A percentile compares a stretch with the other conserved stretches of the same genome.
Conservation (phyloP, 768 basidiomycete genomes). For the Panus rudis region DNA sequence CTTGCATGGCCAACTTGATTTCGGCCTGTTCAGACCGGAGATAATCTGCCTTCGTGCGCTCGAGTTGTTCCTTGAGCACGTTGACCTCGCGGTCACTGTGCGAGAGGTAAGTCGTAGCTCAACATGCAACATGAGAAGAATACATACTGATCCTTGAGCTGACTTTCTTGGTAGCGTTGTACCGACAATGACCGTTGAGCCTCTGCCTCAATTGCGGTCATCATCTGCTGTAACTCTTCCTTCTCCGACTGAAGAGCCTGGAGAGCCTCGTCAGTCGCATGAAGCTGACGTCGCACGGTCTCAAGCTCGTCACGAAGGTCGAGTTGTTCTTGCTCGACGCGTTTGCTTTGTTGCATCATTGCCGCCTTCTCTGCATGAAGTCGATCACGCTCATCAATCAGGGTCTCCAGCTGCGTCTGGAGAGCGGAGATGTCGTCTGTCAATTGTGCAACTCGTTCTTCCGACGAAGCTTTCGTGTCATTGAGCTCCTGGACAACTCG, state of each 20-base stretch:
- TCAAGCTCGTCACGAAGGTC: constrained; percentile 17
- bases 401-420: constrained; percentile 4
- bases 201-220: constrained; percentile 57
- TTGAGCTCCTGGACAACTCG: neutral
- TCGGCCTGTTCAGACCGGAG: constrained; percentile 54
- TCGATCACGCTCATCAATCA: neutral
- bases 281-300: constrained; percentile 32
- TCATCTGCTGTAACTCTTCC: constrained; percentile 42
- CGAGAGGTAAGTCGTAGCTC: constrained; percentile 4
- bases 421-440: neutral
- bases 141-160: constrained; percentile 54
- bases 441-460: neutral
- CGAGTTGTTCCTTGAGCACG: constrained; percentile 34
- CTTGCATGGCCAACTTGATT: constrained; percentile 57
- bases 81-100: constrained; percentile 42
- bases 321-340: constrained; percentile 9
- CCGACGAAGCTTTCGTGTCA: constrained; percentile 1
- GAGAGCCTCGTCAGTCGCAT: constrained; percentile 31
- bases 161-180: constrained; percentile 54
- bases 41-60: constrained; percentile 35
- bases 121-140: neutral
- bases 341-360: constrained; percentile 7
- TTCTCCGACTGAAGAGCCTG: constrained; percentile 44
- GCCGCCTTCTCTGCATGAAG: neutral
- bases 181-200: constrained; percentile 57